phyloP scores from a whole-genome alignment of 2,329 filamentous ascomycete genomes.

The Endoconidiophora laricicola region DNA sequence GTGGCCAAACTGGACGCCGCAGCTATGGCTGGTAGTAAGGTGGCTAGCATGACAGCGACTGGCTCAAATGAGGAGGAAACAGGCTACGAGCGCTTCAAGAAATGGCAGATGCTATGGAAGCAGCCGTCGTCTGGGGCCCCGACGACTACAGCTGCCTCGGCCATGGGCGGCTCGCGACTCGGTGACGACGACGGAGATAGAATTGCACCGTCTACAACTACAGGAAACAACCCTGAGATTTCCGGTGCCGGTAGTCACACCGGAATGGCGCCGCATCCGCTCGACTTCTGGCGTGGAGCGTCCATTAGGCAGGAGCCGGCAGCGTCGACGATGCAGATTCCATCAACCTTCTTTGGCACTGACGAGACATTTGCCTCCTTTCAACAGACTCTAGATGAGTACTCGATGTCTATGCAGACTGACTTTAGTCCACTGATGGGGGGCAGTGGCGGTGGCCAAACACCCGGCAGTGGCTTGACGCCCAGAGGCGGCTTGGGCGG shows the following conservation, averaged over 20 bases:
- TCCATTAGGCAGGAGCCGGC: conserved; percentile 15
- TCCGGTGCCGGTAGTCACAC: not conserved
- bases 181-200: conserved; percentile 6
- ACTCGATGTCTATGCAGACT: conserved; percentile 16
- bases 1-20: conserved; percentile 29
- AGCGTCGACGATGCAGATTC: conserved; percentile 17
- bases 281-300: conserved; percentile 11
- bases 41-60: conserved; percentile 17
- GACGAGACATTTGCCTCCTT: conserved; percentile 23
- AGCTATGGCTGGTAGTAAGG: conserved; percentile 17
- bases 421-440: conserved; percentile 4
- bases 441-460: not conserved
- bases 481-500: not conserved
- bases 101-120: conserved; percentile 32
- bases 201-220: conserved; percentile 7
- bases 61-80: conserved; percentile 21
- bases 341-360: conserved; percentile 22
- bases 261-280: conserved; percentile 6
- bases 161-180: conserved; percentile 8
- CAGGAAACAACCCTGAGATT: not conserved
- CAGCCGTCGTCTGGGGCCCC: conserved; percentile 13
- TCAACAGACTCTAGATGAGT: conserved; percentile 24
- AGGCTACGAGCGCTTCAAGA: conserved; percentile 34
- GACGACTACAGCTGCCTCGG: not conserved
- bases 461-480: not conserved